phyloP scores from a whole-genome alignment of 2,329 filamentous ascomycete species.

The Ceratocystis diversiconidia region DNA sequence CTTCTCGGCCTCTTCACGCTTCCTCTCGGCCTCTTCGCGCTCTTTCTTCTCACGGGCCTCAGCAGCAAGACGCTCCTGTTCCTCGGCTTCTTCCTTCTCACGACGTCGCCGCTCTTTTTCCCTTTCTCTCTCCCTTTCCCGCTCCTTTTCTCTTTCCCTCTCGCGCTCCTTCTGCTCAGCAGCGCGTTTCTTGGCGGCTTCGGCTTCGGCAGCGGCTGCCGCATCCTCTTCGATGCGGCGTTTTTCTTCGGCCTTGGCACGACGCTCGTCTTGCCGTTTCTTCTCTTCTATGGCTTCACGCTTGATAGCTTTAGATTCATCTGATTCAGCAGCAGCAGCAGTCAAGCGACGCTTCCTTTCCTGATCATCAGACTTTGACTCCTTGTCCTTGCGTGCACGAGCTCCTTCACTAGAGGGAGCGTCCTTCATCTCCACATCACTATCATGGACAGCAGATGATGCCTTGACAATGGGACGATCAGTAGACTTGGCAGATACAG shows the following conservation, averaged over 20 bases:
- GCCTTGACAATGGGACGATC: slow-evolving; percentile 21
- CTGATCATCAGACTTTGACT: slow-evolving; percentile 26
- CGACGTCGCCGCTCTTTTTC: slow-evolving; percentile 15
- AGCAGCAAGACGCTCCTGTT: slow-evolving; percentile 10
- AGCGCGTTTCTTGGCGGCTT: slow-evolving; percentile 20
- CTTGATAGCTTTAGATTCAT: slow-evolving; percentile 27
- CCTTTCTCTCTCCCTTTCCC: not conserved
- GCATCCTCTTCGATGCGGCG: slow-evolving; percentile 18
- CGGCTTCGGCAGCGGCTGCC: slow-evolving; percentile 14
- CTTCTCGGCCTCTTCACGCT: slow-evolving; percentile 26
- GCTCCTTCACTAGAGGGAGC: not conserved
- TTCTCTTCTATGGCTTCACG: slow-evolving; percentile 24
- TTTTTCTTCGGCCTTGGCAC: slow-evolving; percentile 19
- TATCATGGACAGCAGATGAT: slow-evolving; percentile 30
- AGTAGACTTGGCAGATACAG: slow-evolving; percentile 5
- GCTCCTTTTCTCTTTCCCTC: slow-evolving; percentile 23
- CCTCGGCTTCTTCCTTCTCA: slow-evolving; percentile 17
- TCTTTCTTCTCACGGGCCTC: slow-evolving; percentile 19
- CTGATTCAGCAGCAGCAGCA: slow-evolving; percentile 24
- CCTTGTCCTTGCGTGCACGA: slow-evolving; percentile 21
- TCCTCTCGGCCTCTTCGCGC: slow-evolving; percentile 24
- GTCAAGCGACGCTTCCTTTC: slow-evolving; percentile 26
- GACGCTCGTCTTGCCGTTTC: slow-evolving; percentile 23
- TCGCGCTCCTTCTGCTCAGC: slow-evolving; percentile 25
- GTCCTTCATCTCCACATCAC: slow-evolving; percentile 43